Conservation (phyloP, 495 filamentous ascomycete genomes). For the Aspergillus nidulans region DNA sequence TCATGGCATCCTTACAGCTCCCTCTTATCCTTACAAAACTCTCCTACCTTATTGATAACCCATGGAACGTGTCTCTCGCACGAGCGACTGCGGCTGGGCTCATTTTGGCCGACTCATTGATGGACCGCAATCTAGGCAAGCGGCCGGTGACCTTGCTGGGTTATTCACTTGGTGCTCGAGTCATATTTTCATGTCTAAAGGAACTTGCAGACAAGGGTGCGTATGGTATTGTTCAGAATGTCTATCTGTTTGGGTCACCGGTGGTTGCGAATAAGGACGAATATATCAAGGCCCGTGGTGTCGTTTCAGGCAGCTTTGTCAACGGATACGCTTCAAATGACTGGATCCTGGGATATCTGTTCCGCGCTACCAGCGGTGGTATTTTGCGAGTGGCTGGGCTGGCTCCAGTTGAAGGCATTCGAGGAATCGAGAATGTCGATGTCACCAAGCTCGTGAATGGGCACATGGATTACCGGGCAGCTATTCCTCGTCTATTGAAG, state of each 20-base stretch:
- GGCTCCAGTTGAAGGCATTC: conserved; percentile 68
- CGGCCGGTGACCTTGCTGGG: conserved; percentile 94
- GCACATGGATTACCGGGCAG: conserved; percentile 93
- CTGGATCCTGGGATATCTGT: conserved; percentile 97
- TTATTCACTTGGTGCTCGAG: conserved; percentile 85
- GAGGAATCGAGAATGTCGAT: conserved; percentile 84
- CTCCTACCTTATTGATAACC: conserved; percentile 95
- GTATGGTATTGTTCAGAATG: conserved; percentile 90
- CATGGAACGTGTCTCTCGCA: conserved; percentile 91
- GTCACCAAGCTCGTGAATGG: conserved; percentile 82
- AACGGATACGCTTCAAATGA: conserved; percentile 94
- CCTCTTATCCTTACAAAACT: conserved; percentile 92
- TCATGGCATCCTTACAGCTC: conserved; percentile 93
- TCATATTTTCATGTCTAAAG: conserved; percentile 88
- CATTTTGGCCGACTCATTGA: conserved; percentile 93
- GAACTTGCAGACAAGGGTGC: conserved; percentile 86
- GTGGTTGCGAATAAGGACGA: conserved; percentile 91
- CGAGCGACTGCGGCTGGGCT: conserved; percentile 82
- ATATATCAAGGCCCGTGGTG: conserved; percentile 71
- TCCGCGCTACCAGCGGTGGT: conserved; percentile 89
- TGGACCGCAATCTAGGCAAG: conserved; percentile 85
- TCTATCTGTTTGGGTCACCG: conserved; percentile 89
- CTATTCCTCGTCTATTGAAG: conserved; percentile 82
- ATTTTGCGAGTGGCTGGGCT: conserved; percentile 91
- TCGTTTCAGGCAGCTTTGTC: conserved; percentile 85